These are phyloP conservation scores for Termitomyces sp. DNA, from an alignment of 768 basidiomycete species.

Conservation along the genomic window DNA sequence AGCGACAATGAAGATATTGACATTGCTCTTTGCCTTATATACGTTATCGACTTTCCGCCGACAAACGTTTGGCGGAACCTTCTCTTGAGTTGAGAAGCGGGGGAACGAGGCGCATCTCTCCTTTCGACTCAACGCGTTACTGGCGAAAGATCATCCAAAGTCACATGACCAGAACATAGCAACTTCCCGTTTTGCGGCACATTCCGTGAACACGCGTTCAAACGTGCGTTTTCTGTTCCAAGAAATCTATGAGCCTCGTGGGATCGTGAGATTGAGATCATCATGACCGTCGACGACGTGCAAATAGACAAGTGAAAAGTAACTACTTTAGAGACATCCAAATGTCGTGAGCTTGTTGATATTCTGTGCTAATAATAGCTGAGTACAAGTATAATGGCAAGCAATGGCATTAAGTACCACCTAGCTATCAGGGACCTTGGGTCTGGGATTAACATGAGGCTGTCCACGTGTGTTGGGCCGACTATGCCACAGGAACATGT, in stretches of 20 bases:
- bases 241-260: neutral
- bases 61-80: conserved; percentile 13
- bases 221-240: neutral
- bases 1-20: neutral
- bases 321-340: too few species aligned
- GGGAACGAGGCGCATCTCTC: conserved; percentile 18
- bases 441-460: conserved; percentile 2
- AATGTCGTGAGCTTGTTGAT: neutral
- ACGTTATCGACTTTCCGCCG: conserved; percentile 11
- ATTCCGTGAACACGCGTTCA: conserved; percentile 24
- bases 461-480: neutral
- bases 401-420: too few species aligned
- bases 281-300: too few species aligned
- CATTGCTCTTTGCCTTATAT: conserved; percentile 17
- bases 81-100: conserved; percentile 10
- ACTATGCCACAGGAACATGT: neutral
- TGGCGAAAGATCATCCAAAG: neutral
- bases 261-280: neutral
- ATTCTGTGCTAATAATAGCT: too few species aligned
- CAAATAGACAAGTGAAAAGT: too few species aligned
- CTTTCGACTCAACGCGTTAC: too few species aligned
- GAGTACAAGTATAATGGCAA: too few species aligned
- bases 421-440: neutral
- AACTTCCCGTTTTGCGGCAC: conserved; percentile 17
- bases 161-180: conserved; percentile 27